Evolutionary conservation across 176 grass and related monocot species (phyloP).

Genomic region (Elaeis guineensis): DNA sequence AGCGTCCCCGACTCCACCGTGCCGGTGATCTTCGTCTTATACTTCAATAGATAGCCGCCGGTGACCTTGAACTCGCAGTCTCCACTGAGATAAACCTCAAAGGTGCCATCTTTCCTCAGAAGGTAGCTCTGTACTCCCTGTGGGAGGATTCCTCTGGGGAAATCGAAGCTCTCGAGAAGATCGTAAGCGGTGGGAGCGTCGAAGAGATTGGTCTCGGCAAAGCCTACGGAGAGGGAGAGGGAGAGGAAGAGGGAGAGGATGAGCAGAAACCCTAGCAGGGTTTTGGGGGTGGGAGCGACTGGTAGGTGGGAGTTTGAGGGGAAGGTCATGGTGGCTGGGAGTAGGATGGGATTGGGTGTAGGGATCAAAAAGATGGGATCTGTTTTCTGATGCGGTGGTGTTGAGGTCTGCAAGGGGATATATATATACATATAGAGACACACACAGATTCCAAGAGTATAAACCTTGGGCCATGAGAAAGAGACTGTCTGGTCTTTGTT

Average conservation of each 20-base stretch:
- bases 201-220: neutral
- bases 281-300: too few relatives aligned
- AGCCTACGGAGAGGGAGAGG: neutral
- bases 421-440: too few relatives aligned
- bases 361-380: too few relatives aligned
- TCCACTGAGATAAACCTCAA: constrained; percentile 32
- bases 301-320: too few relatives aligned
- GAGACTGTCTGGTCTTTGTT: too few relatives aligned
- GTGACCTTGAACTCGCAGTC: constrained; percentile 38
- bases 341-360: too few relatives aligned
- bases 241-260: neutral
- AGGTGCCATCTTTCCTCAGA: constrained; percentile 50
- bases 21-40: constrained; percentile 29
- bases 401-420: too few relatives aligned
- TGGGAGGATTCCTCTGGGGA: constrained; percentile 62
- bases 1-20: constrained; percentile 23
- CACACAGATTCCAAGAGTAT: too few relatives aligned
- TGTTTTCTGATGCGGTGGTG: too few relatives aligned
- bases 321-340: too few relatives aligned
- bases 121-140: constrained; percentile 53
- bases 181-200: constrained; percentile 44
- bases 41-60: constrained; percentile 26
- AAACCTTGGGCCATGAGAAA: too few relatives aligned
- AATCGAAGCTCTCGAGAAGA: constrained; percentile 49
- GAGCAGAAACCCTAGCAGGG: constrained; percentile 3